Conservation (phyloP, 1,139 yeast species). For the Lodderomyces theae region DNA sequence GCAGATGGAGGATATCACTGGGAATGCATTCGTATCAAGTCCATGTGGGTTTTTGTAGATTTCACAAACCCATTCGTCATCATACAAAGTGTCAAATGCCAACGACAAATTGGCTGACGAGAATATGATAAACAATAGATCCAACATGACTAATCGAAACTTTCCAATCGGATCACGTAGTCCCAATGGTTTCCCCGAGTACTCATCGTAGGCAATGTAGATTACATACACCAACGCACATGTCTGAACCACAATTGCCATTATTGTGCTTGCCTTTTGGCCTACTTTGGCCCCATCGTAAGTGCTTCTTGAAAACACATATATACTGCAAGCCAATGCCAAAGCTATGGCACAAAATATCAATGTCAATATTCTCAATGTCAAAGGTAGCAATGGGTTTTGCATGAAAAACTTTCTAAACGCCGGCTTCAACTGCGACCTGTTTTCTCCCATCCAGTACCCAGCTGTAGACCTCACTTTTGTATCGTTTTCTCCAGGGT, state of each 20-base stretch:
- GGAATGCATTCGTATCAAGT: conserved; percentile 23
- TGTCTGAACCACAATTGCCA: conserved; percentile 86
- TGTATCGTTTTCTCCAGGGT: conserved; percentile 19
- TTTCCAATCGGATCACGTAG: conserved; percentile 80
- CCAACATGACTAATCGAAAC: conserved; percentile 72
- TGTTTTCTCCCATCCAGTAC: conserved; percentile 67
- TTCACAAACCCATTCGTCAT: conserved; percentile 77
- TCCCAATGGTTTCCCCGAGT: conserved; percentile 87
- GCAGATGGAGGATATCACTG: conserved; percentile 54
- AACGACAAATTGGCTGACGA: conserved; percentile 87
- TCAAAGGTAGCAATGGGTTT: conserved; percentile 78
- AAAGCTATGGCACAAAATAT: conserved; percentile 60
- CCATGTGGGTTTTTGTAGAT: conserved; percentile 21
- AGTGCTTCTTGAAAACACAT: conserved; percentile 40
- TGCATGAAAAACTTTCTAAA: conserved; percentile 59
- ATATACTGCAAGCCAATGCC: conserved; percentile 67
- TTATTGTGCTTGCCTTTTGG: conserved; percentile 86
- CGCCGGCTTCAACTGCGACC: conserved; percentile 64
- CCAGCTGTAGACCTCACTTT: conserved; percentile 56
- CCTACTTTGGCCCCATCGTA: conserved; percentile 45
- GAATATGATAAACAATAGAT: conserved; percentile 83
- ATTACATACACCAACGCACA: conserved; percentile 73
- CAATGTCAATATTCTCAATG: conserved; percentile 68
- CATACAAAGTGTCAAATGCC: conserved; percentile 80
- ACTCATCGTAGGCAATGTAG: conserved; percentile 88